Evolutionary conservation across 768 basidiomycete genomes (phyloP).

Genomic region (Hortiboletus flavorubellus): DNA sequence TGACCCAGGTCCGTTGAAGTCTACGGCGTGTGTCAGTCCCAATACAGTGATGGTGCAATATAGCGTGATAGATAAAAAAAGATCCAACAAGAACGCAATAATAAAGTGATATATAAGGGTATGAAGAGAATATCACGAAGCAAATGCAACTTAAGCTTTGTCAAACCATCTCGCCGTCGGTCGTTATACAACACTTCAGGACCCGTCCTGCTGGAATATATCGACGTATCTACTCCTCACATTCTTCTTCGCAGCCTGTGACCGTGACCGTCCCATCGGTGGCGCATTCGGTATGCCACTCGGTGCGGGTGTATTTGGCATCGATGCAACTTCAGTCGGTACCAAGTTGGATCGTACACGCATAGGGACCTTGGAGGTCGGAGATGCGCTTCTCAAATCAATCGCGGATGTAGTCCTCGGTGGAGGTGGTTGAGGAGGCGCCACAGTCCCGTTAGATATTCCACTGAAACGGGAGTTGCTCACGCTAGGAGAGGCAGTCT

Average conservation of each 20-base stretch:
- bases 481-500: constrained; percentile 78
- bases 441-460: constrained; percentile 17
- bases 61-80: constrained; percentile 21
- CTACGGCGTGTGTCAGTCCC: not conserved
- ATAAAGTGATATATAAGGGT: constrained; percentile 20
- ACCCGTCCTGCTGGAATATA: constrained; percentile 66
- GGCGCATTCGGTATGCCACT: constrained; percentile 25
- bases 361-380: constrained; percentile 48
- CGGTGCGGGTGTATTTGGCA: constrained; percentile 32
- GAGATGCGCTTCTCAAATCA: constrained; percentile 48
- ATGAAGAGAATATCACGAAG: constrained; percentile 6
- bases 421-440: constrained; percentile 20
- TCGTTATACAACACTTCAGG: constrained; percentile 9
- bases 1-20: not conserved
- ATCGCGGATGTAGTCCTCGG: constrained; percentile 61
- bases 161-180: not conserved
- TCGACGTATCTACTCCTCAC: constrained; percentile 86
- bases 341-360: constrained; percentile 66
- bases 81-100: constrained; percentile 17
- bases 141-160: not conserved
- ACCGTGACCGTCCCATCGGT: constrained; percentile 50
- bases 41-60: constrained; percentile 8
- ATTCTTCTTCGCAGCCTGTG: constrained; percentile 65
- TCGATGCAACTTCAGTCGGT: constrained; percentile 41
- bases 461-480: constrained; percentile 36